Conservation (phyloP, 176 grass and related monocot genomes). For the Rhynchospora pubera region DNA sequence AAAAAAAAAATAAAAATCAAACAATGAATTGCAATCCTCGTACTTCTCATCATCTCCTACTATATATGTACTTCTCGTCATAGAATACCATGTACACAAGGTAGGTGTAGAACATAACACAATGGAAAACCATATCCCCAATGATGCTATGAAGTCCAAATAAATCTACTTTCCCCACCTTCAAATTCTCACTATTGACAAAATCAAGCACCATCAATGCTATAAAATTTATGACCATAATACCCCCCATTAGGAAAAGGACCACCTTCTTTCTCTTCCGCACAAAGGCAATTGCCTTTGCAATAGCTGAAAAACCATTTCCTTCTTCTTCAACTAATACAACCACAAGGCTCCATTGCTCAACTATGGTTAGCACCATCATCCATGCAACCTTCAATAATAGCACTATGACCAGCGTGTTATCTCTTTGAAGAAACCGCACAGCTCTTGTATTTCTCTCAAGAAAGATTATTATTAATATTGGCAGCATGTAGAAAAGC, state of each 20-base stretch:
- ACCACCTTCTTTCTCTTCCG: background rate
- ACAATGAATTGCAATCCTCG: background rate
- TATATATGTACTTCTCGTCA: background rate
- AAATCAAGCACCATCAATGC: background rate
- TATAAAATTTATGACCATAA: background rate
- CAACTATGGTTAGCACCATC: background rate
- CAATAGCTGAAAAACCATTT: background rate
- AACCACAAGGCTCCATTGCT: constrained; percentile 14
- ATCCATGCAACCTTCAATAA: constrained; percentile 7
- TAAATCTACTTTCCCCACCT: background rate
- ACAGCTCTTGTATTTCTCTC: constrained; percentile 10
- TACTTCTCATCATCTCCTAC: no score
- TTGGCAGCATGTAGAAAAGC: background rate
- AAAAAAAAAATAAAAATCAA: background rate
- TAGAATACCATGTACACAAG: constrained; percentile 4
- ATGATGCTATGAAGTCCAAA: background rate
- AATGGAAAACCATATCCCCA: background rate
- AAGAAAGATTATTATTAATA: constrained; percentile 2
- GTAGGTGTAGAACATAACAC: background rate
- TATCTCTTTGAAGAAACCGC: constrained; percentile 16
- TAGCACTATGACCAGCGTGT: background rate
- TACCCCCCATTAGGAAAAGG: background rate
- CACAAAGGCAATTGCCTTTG: background rate
- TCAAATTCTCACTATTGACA: background rate
- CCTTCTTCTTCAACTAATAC: constrained; percentile 13